Base-by-base conservation (phyloP, 257 asterid species). In the Leptodermis oblonga region DNA sequence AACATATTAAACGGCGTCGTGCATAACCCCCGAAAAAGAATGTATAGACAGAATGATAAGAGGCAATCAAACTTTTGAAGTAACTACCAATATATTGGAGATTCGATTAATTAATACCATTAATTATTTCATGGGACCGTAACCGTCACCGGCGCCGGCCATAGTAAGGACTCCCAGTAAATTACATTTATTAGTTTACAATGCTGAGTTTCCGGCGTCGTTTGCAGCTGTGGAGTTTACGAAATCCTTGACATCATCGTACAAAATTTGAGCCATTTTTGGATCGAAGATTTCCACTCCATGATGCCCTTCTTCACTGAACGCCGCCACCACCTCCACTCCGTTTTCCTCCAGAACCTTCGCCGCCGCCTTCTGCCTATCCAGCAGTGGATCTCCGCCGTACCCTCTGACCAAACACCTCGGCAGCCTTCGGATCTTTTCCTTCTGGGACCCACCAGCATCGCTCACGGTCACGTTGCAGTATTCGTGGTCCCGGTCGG, bases 311-410 rank as follows among this genome's bases (percentile, higher is more conserved):
- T 77, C 80, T 2, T 85, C 88, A 12, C 67, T 25, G 63, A 88
- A 83, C 68, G 76, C 80, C 13, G 66, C 22, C 20, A 68, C 75
- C 84, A 88, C 95, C 72, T 74, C 76, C 76, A 73, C 87, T 3
- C 94, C 97, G 69, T 80, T 80, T 48, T 77, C 82, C 83, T 51
- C 88, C 78, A 90, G 45, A 77, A 79, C 49, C 84, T 76, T 62
- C 10, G 77, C 92, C 23, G 87, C 74, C 78, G 76, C 83, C 78
- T 77, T 86, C 85, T 90, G 94, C 84, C 80, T 69, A 74, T 88
- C 97, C 4, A 82, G 46, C 72, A 90, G 63, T 10, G 87, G 90
- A 69, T 90, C 97, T 8, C 89, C 82, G 1, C 62, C 70, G 73
- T 86, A 84, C 23, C 89, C 96, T 33, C 86, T 77, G 60, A 90